Conservation (phyloP, 257 asterid species). For the Eustoma russellianum region DNA sequence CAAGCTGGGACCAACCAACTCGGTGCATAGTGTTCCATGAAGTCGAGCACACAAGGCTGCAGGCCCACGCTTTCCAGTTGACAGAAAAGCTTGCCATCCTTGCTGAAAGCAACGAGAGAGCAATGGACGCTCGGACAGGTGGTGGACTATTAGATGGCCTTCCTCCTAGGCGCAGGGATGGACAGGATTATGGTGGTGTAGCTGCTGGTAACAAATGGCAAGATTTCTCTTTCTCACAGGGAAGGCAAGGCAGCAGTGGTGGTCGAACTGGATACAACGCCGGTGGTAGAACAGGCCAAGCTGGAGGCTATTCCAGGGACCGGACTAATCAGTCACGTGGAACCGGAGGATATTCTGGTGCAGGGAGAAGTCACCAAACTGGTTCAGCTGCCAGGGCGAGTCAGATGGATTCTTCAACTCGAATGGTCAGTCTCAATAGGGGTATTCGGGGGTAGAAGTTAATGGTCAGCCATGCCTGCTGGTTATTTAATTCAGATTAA, state of each 20-base stretch:
- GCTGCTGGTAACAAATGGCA: conserved; percentile 64
- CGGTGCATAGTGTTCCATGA: conserved; percentile 76
- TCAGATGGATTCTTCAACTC: conserved; percentile 49
- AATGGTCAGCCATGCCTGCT: no score
- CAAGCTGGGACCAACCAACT: conserved; percentile 93
- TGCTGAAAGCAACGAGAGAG: conserved; percentile 84
- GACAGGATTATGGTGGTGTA: conserved; percentile 65
- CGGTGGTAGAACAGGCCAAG: conserved; percentile 38
- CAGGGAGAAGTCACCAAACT: conserved; percentile 35
- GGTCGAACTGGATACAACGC: conserved; percentile 44
- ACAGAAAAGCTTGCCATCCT: conserved; percentile 65
- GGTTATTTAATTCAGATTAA: no score
- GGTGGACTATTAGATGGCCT: conserved; percentile 83
- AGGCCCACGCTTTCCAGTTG: conserved; percentile 68
- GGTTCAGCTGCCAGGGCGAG: conserved; percentile 47
- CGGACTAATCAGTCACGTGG: conserved; percentile 39
- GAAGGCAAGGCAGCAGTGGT: conserved; percentile 53
- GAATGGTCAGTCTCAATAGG: conserved; percentile 6
- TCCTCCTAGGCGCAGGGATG: conserved; percentile 77
- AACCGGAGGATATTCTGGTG: conserved; percentile 19
- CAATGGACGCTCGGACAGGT: conserved; percentile 60
- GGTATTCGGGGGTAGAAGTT: no score
- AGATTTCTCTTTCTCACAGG: conserved; percentile 63
- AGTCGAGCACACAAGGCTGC: conserved; percentile 67
- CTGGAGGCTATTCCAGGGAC: conserved; percentile 30